phyloP scores from a whole-genome alignment of 306 rosid genomes.

The Lagenaria siceraria region DNA sequence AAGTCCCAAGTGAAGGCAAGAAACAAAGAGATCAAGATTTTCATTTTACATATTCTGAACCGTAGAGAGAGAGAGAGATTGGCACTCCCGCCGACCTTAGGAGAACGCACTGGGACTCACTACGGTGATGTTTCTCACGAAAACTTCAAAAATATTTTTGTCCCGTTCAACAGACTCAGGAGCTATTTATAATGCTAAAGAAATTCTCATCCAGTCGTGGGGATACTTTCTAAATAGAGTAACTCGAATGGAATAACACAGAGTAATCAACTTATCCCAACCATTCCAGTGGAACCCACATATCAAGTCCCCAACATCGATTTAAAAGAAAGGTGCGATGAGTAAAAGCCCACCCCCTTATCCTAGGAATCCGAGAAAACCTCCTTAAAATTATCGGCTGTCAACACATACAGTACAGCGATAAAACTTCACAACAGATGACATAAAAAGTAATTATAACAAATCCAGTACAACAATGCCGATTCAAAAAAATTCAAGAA shows the following conservation, averaged over 20 bases:
- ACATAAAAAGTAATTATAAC: background rate
- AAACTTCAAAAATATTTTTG: background rate
- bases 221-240: background rate
- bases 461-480: background rate
- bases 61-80: background rate
- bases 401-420: background rate
- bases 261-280: background rate
- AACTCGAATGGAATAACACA: background rate
- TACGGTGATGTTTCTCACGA: background rate
- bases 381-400: background rate
- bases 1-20: background rate
- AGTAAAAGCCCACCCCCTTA: background rate
- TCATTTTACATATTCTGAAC: background rate
- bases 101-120: background rate
- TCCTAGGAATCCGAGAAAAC: background rate
- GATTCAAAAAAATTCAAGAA: background rate
- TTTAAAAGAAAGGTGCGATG: background rate
- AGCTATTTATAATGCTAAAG: background rate
- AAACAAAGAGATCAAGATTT: background rate
- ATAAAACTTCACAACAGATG: background rate
- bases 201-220: background rate
- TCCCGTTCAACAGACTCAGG: background rate
- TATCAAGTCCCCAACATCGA: background rate
- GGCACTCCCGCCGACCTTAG: background rate
- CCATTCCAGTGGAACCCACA: background rate